Evolutionary conservation across 345 rosid species (phyloP), one percentile per base, ranked within the genome.

Genomic region (Linum lewisii): DNA sequence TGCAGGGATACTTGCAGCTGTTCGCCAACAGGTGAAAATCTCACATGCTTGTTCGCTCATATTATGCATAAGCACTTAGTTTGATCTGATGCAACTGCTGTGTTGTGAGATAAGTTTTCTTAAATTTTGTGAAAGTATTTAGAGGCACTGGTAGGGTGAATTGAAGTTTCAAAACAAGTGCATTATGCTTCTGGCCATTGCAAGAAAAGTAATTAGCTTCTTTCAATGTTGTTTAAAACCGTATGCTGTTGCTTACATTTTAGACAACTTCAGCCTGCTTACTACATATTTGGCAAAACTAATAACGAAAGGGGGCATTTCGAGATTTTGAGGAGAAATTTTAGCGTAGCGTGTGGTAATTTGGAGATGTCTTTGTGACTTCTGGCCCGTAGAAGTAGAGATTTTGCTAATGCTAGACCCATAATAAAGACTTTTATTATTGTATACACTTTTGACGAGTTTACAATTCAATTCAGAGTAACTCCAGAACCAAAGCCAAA

Each of bases 401-500:
- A 16, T 42, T 42, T 42, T 42, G 47, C 4, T 42, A 11, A 16
- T 16, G 47, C 14, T 29, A 42, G 2, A 42, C 15, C 16, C 47
- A 16, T 42, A 11, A 42, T 11, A 42, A 42, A 42, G 47, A 42
- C 14, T 42, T 5, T 3, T 42, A 42, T 42, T 11, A 42, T 16
- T 11, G 34, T 42, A 7, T 44, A n/a, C 32, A 21, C 49, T 7
- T 53, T 61, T 72, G 60, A 61, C n/a, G 58, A 42, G 16, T 51
- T 44, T 20, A 58, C 51, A 56, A 21, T 51, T 73, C 22, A 64
- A 51, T 79, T 51, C 82, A 93, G 99, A 93, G 99, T 70, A 90
- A 89, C 66, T 93, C 99, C 1, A 95, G 99, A 69, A 87, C 86
- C 25, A 93, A 87, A 81, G 97, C 97, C 20, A 89, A 93, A 75